Percentiles rank a stretch among this genome's conserved stretches.
Evolutionary conservation across 805 yeast species (phyloP).

Genomic region (Cyberlindnera xylosilytica): DNA sequence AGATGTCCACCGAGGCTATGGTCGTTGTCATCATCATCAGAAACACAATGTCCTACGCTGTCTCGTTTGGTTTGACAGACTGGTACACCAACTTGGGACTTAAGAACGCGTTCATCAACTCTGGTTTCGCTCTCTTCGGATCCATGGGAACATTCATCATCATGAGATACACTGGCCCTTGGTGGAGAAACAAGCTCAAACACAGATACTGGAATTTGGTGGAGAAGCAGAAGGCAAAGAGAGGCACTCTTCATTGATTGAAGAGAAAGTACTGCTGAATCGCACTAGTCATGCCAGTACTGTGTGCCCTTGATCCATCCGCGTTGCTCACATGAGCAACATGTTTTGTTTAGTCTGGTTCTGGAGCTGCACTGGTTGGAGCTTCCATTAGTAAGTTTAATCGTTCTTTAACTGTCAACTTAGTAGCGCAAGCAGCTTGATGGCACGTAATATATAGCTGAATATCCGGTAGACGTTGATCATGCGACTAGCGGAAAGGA

Average conservation of each 20-base stretch:
- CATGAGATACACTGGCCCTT: constrained; percentile 26
- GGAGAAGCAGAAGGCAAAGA: constrained; percentile 23
- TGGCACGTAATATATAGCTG: too few relatives aligned
- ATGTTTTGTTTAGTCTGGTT: too few relatives aligned
- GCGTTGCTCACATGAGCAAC: too few relatives aligned
- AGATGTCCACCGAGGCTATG: constrained; percentile 50
- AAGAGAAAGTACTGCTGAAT: too few relatives aligned
- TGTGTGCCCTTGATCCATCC: too few relatives aligned
- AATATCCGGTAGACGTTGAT: too few relatives aligned
- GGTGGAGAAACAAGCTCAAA: constrained; percentile 27
- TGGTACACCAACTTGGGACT: constrained; percentile 52
- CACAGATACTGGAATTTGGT: constrained; percentile 22
- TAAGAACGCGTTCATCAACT: constrained; percentile 51
- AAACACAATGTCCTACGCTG: constrained; percentile 55
- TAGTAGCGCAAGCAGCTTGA: too few relatives aligned
- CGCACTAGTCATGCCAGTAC: too few relatives aligned
- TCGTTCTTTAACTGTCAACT: too few relatives aligned
- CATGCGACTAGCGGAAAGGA: too few relatives aligned
- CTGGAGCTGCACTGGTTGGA: too few relatives aligned
- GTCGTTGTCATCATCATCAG: constrained; percentile 55
- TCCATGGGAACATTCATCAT: constrained; percentile 21
- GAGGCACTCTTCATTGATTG: constrained; percentile 7
- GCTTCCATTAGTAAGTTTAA: too few relatives aligned
- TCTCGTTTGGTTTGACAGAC: constrained; percentile 56
- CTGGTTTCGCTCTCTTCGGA: constrained; percentile 15